Evolutionary conservation across 805 yeast genomes (phyloP), one percentile per base, ranked within the genome.

Genomic region (Wickerhamiella cacticola): DNA sequence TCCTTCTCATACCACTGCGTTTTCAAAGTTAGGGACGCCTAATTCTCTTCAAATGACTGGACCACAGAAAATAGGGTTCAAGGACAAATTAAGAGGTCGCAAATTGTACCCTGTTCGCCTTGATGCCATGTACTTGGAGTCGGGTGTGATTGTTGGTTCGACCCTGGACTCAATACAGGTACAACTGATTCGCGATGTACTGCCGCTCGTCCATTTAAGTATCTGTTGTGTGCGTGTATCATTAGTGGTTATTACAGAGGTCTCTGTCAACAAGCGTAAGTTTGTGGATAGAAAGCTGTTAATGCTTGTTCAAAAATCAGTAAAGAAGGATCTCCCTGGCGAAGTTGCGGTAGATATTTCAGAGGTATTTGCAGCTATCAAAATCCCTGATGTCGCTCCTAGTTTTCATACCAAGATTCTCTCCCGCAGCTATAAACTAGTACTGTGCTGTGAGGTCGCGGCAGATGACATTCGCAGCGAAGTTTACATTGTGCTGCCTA

Each of bases 221-320:
- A 15, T 43, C 21, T 16, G n/a, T 6, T 13, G 29, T 4, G 26
- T 33, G 3, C 18, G 16, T 5, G 46, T 24, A n/a, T 24, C 38
- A 5, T 24, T 43, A n/a, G 33, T 23, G 12, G 31, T 43, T 5
- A 16, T 43, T 22, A 43, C 46, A 3, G 26, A 33, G 24, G 46
- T 43, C 9, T 21, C 31, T 10, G 46, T 43, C 23, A 31, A 33
- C 31, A 43, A 33, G 21, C 39, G 38, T 40, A 43, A 43, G 33
- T 43, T 16, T 24, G 40, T 33, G 5, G 38, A 43, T 24, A 43
- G 21, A n/a, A 43, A 29, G 28, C 33, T 13, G 24, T 7, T 31
- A 16, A 15, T 24, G 19, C 38, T 43, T 3, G 15, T 22, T 15
- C 36, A 33, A n/a, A 33, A 33, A 19, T 12, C 16, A 10, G 34